Evolutionary conservation across 257 asterid species (phyloP).

Genomic region (Solanum lycopersicoides): DNA sequence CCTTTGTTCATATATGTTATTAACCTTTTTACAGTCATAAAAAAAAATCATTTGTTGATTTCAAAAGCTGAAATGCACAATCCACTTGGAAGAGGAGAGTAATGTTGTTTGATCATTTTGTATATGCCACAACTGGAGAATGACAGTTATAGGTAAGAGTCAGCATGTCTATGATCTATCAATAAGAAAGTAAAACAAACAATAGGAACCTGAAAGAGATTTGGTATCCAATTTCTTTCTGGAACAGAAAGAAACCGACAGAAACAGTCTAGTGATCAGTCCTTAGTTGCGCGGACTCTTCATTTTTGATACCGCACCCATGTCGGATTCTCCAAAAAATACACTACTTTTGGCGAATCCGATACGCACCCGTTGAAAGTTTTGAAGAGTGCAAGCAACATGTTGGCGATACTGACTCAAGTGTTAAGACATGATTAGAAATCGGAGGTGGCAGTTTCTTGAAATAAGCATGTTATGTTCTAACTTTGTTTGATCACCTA

Average conservation of each 20-base stretch:
- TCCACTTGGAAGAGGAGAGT: not conserved
- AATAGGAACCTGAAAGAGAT: not conserved
- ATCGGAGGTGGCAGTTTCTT: not conserved
- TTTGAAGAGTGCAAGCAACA: not conserved
- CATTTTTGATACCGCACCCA: not conserved
- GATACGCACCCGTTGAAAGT: too few relatives aligned
- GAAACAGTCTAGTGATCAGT: not conserved
- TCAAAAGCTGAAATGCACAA: not conserved
- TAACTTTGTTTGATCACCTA: not conserved
- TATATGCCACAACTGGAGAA: not conserved
- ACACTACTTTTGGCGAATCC: too few relatives aligned
- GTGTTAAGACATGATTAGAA: not conserved
- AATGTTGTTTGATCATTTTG: not conserved
- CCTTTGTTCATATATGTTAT: not conserved
- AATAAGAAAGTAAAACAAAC: not conserved
- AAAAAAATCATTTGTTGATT: not conserved
- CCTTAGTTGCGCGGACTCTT: not conserved
- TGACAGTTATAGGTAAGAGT: not conserved
- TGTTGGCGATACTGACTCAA: not conserved
- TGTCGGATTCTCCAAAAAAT: too few relatives aligned
- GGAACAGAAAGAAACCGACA: not conserved
- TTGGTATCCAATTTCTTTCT: not conserved
- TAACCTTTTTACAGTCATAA: not conserved
- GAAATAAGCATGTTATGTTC: not conserved
- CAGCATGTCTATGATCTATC: not conserved